A percentile compares a stretch with the other conserved stretches of the same genome.
These are phyloP conservation scores for Garcia nutans DNA, from an alignment of 345 rosid species.

Conservation along the genomic window DNA sequence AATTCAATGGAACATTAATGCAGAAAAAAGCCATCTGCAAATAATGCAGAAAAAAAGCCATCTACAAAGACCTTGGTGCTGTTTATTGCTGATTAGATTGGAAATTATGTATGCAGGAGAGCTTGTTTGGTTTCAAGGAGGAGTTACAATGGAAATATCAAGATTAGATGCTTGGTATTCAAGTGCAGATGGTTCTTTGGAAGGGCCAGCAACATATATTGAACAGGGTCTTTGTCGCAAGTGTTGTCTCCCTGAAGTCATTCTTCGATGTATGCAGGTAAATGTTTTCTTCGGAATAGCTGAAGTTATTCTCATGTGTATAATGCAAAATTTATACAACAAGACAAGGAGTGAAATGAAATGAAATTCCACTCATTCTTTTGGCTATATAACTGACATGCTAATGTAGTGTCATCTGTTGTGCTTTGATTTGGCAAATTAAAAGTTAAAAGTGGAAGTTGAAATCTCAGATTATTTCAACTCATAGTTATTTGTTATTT, in stretches of 20 bases:
- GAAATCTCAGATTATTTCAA: not conserved
- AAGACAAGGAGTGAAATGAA: not conserved
- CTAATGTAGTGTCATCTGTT: not conserved
- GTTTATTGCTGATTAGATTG: constrained; percentile 3
- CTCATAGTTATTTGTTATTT: not conserved
- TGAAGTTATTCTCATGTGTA: not conserved
- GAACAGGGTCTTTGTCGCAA: constrained; percentile 83
- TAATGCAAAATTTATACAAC: not conserved
- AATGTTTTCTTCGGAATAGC: not conserved
- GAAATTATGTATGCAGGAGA: constrained; percentile 56
- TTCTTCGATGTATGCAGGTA: constrained; percentile 92
- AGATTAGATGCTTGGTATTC: constrained; percentile 95
- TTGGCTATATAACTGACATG: not conserved
- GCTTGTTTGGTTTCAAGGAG: constrained; percentile 81
- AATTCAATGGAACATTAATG: not conserved
- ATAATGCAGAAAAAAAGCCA: not conserved
- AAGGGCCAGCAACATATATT: constrained; percentile 74
- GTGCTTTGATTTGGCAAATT: not conserved
- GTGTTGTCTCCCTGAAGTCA: constrained; percentile 91
- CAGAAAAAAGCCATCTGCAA: too few relatives aligned
- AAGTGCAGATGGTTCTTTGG: constrained; percentile 62
- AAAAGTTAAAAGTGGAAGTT: not conserved
- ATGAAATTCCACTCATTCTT: not conserved
- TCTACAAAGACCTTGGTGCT: not conserved
- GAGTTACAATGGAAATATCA: constrained; percentile 92